Evolutionary conservation across 331 rosid species (phyloP).

Genomic region (Cucumis variabilis): DNA sequence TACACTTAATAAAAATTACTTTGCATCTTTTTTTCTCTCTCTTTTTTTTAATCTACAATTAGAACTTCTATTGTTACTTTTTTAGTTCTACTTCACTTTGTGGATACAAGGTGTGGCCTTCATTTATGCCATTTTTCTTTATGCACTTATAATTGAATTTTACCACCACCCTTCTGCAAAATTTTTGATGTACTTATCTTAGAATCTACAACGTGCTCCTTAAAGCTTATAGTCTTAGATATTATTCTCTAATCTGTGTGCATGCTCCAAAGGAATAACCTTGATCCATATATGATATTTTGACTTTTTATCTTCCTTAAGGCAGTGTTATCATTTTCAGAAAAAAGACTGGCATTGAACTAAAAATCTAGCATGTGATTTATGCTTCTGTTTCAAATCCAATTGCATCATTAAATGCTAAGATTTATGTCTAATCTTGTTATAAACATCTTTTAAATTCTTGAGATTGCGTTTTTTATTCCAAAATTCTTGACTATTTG

Average conservation of each 20-base stretch:
- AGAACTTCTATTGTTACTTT: no score
- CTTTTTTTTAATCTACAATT: no score
- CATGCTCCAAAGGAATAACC: neutral
- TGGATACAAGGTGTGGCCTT: no score
- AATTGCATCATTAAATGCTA: neutral
- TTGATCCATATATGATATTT: neutral
- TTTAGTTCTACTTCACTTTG: no score
- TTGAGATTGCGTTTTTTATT: constrained; percentile 6
- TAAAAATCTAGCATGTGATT: neutral
- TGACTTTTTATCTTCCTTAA: neutral
- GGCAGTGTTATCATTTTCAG: neutral
- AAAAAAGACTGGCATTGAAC: neutral
- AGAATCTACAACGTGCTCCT: neutral
- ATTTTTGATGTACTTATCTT: neutral
- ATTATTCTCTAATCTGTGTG: neutral
- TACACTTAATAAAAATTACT: no score
- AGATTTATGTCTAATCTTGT: neutral
- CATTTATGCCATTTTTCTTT: no score
- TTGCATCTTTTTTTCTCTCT: no score
- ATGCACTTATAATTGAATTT: neutral
- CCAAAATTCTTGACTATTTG: constrained; percentile 39
- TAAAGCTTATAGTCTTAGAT: neutral
- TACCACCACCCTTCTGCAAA: neutral
- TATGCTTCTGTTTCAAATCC: neutral
- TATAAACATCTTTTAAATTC: constrained; percentile 4